Evolutionary conservation across 257 asterid genomes (phyloP).

Genomic region (Dorcoceras hygrometricum): DNA sequence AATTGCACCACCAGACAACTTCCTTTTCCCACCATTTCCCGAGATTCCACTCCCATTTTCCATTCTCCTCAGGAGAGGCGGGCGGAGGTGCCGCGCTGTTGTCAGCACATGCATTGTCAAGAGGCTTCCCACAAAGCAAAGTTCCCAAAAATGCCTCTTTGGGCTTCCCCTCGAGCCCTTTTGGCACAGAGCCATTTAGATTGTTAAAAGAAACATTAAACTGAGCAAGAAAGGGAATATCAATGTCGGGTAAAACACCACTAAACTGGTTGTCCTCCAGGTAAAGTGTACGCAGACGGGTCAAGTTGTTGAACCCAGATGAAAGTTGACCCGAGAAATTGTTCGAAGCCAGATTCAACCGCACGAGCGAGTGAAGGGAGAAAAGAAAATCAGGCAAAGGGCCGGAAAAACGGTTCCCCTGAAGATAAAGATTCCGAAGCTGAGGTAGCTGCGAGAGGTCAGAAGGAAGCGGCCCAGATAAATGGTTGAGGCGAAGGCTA

Average conservation of each 20-base stretch:
- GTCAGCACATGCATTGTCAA: constrained; percentile 45
- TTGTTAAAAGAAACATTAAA: constrained; percentile 68
- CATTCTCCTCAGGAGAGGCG: constrained; percentile 27
- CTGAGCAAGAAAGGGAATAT: constrained; percentile 49
- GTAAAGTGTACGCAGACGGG: constrained; percentile 65
- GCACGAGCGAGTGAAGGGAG: constrained; percentile 39
- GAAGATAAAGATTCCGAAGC: constrained; percentile 67
- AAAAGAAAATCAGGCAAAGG: constrained; percentile 33
- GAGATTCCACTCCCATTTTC: constrained; percentile 12
- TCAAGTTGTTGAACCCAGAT: constrained; percentile 45
- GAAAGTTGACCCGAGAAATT: constrained; percentile 61
- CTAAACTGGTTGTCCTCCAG: constrained; percentile 51
- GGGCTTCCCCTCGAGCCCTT: constrained; percentile 42
- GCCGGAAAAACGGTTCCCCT: constrained; percentile 64
- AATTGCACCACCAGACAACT: constrained; percentile 72
- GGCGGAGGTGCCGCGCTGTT: constrained; percentile 35
- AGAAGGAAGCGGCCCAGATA: constrained; percentile 57
- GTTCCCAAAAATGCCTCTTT: constrained; percentile 56
- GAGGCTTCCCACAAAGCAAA: constrained; percentile 73
- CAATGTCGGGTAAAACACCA: constrained; percentile 56
- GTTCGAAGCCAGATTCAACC: constrained; percentile 58
- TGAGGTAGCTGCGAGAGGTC: constrained; percentile 44
- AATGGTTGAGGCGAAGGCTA: constrained; percentile 71
- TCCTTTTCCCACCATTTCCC: constrained; percentile 25
- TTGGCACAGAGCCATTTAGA: constrained; percentile 65